phyloP scores from a whole-genome alignment of 176 grass and related monocot genomes.

The Elaeis guineensis region DNA sequence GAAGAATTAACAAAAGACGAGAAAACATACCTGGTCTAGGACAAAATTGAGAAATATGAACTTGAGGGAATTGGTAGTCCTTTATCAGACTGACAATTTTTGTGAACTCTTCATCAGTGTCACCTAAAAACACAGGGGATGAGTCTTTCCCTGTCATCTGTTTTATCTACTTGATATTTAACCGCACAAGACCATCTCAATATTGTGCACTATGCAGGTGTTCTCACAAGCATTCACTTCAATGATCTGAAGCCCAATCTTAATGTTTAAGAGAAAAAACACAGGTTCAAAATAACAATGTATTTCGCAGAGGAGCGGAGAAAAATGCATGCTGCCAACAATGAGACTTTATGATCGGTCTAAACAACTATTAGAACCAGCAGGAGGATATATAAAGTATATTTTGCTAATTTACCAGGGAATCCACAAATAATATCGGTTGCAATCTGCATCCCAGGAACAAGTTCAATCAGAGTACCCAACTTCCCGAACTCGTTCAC shows the following conservation, averaged over 20 bases:
- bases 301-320: no score
- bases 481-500: constrained; percentile 53
- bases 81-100: constrained; percentile 75
- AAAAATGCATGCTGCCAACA: no score
- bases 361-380: not conserved
- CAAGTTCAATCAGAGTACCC: constrained; percentile 69
- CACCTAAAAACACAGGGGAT: constrained; percentile 33
- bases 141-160: no score
- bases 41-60: constrained; percentile 97
- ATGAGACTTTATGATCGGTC: not conserved
- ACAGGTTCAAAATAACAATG: no score
- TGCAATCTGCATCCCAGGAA: constrained; percentile 91
- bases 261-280: no score
- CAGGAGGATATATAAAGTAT: no score
- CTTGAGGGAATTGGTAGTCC: constrained; percentile 67
- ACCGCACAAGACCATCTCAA: no score
- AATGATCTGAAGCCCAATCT: not conserved
- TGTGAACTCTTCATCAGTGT: constrained; percentile 81
- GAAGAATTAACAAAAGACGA: constrained; percentile 3
- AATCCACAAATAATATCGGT: constrained; percentile 96
- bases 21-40: constrained; percentile 63
- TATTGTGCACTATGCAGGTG: not conserved
- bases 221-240: no score
- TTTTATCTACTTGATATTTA: no score
- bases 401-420: constrained; percentile 38